Conservation (phyloP, 768 basidiomycete species). For the Auricularia sp. region DNA sequence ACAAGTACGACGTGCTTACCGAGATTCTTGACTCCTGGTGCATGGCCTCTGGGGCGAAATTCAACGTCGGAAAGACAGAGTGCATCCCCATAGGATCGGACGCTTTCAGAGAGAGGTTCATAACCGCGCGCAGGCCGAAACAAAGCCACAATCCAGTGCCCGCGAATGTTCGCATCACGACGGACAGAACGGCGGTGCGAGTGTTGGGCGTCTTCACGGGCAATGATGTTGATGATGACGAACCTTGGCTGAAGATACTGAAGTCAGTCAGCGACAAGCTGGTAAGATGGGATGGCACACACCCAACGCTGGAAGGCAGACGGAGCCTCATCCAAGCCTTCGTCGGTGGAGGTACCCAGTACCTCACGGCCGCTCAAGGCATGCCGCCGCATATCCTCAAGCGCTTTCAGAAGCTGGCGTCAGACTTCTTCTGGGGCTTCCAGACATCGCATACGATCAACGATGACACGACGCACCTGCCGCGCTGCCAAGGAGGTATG, state of each 20-base stretch:
- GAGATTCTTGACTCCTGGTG: constrained; percentile 30
- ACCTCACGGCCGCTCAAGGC: constrained; percentile 23
- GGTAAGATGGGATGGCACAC: constrained; percentile 15
- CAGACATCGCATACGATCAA: constrained; percentile 1
- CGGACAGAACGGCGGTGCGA: constrained; percentile 19
- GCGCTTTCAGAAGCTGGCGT: constrained; percentile 12
- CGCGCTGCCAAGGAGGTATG: not conserved
- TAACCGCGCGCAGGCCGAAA: not conserved
- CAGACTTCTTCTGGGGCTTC: constrained; percentile 20
- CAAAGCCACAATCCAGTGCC: constrained; percentile 7
- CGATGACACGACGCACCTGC: not conserved
- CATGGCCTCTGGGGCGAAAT: constrained; percentile 28
- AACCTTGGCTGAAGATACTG: constrained; percentile 18
- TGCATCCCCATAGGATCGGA: constrained; percentile 24
- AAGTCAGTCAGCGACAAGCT: constrained; percentile 18
- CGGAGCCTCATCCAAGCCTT: constrained; percentile 17
- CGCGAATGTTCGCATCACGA: constrained; percentile 15
- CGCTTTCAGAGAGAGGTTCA: constrained; percentile 8
- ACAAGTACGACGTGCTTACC: constrained; percentile 18
- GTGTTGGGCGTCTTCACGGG: constrained; percentile 26
- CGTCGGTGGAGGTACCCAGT: constrained; percentile 25
- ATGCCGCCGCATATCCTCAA: constrained; percentile 23
- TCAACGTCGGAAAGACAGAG: constrained; percentile 32
- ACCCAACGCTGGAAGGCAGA: constrained; percentile 22
- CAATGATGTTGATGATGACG: constrained; percentile 14